Percentiles rank a stretch among this genome's conserved stretches.
These are phyloP conservation scores for Populus tremula DNA, from an alignment of 345 rosid species.

Conservation along the genomic window DNA sequence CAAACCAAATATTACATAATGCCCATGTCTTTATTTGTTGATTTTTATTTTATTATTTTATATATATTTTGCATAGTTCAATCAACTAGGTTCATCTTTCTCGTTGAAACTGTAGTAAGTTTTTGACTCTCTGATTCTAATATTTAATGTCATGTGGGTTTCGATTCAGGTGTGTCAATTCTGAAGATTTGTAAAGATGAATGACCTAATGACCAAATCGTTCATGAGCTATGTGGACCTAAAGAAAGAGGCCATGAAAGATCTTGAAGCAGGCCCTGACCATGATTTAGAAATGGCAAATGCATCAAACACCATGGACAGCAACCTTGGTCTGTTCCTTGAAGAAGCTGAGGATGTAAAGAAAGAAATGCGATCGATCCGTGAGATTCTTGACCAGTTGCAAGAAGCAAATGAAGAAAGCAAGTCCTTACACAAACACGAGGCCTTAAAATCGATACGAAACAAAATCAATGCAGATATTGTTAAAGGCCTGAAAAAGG, in stretches of 20 bases:
- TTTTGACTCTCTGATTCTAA: background rate
- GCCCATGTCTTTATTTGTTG: background rate
- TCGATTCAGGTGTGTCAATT: conserved; percentile 5
- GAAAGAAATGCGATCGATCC: conserved; percentile 70
- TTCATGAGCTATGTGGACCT: conserved; percentile 87
- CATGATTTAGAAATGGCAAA: conserved; percentile 60
- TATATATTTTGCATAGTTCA: background rate
- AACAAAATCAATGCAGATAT: conserved; percentile 69
- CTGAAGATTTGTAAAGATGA: conserved; percentile 47
- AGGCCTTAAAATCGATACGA: conserved; percentile 61
- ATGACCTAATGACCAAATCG: conserved; percentile 95
- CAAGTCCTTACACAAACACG: conserved; percentile 74
- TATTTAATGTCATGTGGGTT: background rate
- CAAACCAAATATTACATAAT: background rate
- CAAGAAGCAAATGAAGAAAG: conserved; percentile 74
- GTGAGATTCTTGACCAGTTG: conserved; percentile 56
- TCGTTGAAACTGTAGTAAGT: background rate
- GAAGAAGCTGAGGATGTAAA: conserved; percentile 90
- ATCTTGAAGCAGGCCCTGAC: conserved; percentile 79
- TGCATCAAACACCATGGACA: conserved; percentile 45
- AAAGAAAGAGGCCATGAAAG: conserved; percentile 89
- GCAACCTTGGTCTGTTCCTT: conserved; percentile 70
- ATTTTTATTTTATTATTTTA: background rate
- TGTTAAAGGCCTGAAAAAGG: conserved; percentile 57
- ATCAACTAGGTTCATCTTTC: background rate